Conservation (phyloP, 257 asterid genomes). For the Leptodermis oblonga region DNA sequence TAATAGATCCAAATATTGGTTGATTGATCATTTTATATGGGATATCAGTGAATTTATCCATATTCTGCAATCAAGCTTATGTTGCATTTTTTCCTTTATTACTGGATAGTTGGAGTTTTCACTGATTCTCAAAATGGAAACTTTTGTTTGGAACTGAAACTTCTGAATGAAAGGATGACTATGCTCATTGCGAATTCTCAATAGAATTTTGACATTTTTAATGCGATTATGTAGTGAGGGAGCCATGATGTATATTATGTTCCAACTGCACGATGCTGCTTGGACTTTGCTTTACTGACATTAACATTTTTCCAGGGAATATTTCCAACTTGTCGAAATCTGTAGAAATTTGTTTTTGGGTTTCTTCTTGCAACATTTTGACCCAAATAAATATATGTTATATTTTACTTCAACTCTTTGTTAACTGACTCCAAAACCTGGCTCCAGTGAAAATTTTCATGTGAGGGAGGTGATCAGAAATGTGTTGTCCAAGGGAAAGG, state of each 20-base stretch:
- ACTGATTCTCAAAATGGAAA: not conserved
- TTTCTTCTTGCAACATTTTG: too few species aligned
- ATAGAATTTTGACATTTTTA: not conserved
- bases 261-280: not conserved
- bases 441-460: constrained; percentile 39
- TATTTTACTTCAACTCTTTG: constrained; percentile 5
- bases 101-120: not conserved
- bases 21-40: not conserved
- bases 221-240: not conserved
- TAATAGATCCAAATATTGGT: too few species aligned
- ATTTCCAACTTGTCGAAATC: not conserved
- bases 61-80: not conserved
- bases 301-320: not conserved
- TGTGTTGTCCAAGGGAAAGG: constrained; percentile 65
- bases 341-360: too few species aligned
- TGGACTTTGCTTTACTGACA: not conserved
- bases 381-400: too few species aligned
- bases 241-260: not conserved
- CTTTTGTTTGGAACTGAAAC: not conserved
- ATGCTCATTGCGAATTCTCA: not conserved
- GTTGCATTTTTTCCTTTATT: not conserved
- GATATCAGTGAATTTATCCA: not conserved
- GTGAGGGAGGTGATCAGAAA: constrained; percentile 63
- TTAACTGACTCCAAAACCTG: constrained; percentile 18
- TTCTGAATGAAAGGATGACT: not conserved